Evolutionary conservation across 2,329 filamentous ascomycete species (phyloP), one percentile per base, ranked within the genome.

Genomic region (Phialocephala subalpina): DNA sequence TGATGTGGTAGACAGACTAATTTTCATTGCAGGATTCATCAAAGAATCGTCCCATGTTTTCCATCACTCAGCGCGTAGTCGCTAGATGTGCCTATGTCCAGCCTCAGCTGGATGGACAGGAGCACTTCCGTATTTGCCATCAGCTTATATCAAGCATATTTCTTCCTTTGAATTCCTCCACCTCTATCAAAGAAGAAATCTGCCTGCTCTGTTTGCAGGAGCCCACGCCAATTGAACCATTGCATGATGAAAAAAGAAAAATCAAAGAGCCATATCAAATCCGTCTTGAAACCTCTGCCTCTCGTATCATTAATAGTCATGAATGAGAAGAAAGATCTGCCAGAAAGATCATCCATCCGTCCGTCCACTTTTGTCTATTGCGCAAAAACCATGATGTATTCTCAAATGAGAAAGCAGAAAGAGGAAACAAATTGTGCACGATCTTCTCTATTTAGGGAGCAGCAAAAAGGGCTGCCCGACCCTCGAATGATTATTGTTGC

Each of bases 41-140:
- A 20, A n/a, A 33, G 20, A 53, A 58, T 36, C 60, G 36, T 49
- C 53, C 49, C 40, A 45, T 45, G 40, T 62, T 64, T 62, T 57
- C 65, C 65, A 67, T 67, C 65, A 67, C 61, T 63, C 35, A 66
- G 61, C 62, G 60, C 62, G 65, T 58, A 57, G 58, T 61, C 61
- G 65, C 63, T 64, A 65, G 58, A 67, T 66, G 61, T 70, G 68
- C 60, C 53, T 27, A 18, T 49, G 49, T 49, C 62, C 53, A 59
- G 63, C 66, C 68, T 53, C 71, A 69, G 70, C 70, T 73, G 69
- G 71, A 76, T 77, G 75, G 74, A 73, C 74, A 74, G 74, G 75
- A 77, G 75, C 75, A 77, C 75, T 77, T 77, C 75, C 75, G 69
- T 76, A n/a, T 72, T 53, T 76, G 73, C 75, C 75, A 77, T 76